Evolutionary conservation across 1,284 basidiomycete species (phyloP), one percentile per base, ranked within the genome.

Genomic region (Microbotryomycetes sp.): DNA sequence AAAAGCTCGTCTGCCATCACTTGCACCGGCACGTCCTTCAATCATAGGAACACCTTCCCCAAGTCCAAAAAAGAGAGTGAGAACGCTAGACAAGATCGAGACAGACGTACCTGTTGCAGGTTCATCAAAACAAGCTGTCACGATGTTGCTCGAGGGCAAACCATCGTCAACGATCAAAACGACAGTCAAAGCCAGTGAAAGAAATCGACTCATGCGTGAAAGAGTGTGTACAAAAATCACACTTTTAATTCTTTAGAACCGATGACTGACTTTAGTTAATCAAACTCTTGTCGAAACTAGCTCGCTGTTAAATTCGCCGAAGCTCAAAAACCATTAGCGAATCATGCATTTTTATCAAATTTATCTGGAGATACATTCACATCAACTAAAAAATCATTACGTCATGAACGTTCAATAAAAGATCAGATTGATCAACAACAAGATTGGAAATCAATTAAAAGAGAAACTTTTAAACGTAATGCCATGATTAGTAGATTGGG

Each of bases 401-500:
- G 36, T 9, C 19, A 9, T 60, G 63, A 3, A 62, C 55, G 5
- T 52, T 68, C 22, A 66, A 66, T 31, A 61, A 23, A 52, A 28
- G 25, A 12, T 30, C 9, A n/a, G 19, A 19, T 42, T 1, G 55
- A 56, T 23, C 50, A 59, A 45, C 26, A 28, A 22, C n/a, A 19
- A 12, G 58, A 54, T 3, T 48, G 50, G 7, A 16, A 54, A 6
- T 29, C 59, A 15, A 36, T 48, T 7, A 23, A 48, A 19, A 46
- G 46, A 16, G 64, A 64, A 42, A 32, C 60, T 9, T 58, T 31
- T 53, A 58, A 66, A 49, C 64, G 59, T 26, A 59, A 64, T 22
- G 61, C 64, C 6, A 62, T 68, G 59, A 29, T 68, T 12, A 58
- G 55, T n/a, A 59, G 67, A 25, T 58, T 68, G 14, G 62, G 62